A percentile compares a stretch with the other conserved stretches of the same genome.
These are phyloP conservation scores for Leucogyrophana mollusca DNA, from an alignment of 768 basidiomycete species.

Conservation along the genomic window DNA sequence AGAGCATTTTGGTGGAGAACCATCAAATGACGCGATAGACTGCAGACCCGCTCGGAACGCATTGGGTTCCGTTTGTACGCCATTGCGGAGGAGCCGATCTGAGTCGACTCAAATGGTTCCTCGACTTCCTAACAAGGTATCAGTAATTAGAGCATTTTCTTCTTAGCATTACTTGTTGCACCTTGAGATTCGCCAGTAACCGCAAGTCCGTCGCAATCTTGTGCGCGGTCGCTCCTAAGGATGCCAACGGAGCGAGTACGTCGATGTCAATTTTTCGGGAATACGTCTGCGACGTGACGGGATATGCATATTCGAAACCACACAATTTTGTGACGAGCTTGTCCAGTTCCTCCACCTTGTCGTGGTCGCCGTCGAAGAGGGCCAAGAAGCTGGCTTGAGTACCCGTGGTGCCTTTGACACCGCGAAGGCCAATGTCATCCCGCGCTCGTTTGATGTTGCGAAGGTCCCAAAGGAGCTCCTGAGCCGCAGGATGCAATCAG, in stretches of 20 bases:
- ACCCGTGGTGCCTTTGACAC: conserved; percentile 99
- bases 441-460: conserved; percentile 88
- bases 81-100: conserved; percentile 97
- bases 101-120: conserved; percentile 98
- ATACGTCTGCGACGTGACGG: conserved; percentile 98
- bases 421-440: conserved; percentile 93
- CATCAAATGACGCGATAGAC: conserved; percentile 94
- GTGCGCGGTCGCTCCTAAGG: conserved; percentile 92
- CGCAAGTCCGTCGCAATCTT: conserved; percentile 97
- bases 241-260: conserved; percentile 86
- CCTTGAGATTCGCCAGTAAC: conserved; percentile 91
- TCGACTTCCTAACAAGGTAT: conserved; percentile 80
- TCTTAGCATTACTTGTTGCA: conserved; percentile 14
- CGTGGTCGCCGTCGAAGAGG: conserved; percentile 93
- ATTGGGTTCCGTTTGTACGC: conserved; percentile 99
- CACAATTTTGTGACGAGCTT: conserved; percentile 85
- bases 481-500: neutral
- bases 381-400: conserved; percentile 96
- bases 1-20: conserved; percentile 93
- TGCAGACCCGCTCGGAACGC: conserved; percentile 97
- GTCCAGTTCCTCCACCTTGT: conserved; percentile 92
- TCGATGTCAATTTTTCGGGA: conserved; percentile 97
- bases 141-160: neutral
- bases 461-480: conserved; percentile 96
- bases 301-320: conserved; percentile 93